Evolutionary conservation across 2,329 filamentous ascomycete genomes (phyloP).

Genomic region (Phaeosphaeriaceae sp.): DNA sequence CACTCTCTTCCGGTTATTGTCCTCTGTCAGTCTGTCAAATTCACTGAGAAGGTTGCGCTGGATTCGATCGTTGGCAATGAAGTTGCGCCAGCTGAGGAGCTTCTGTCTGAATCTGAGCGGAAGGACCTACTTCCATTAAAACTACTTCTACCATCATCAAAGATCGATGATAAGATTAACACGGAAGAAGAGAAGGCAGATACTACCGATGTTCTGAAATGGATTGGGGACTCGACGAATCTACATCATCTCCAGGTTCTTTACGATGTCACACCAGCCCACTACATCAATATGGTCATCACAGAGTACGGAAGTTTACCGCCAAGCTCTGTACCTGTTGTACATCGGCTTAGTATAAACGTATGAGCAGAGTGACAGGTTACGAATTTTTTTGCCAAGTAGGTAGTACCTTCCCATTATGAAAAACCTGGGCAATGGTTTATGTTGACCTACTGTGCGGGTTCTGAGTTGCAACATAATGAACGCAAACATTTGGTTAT

Average conservation of each 20-base stretch:
- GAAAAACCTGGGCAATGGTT: background rate
- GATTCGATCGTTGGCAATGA: conserved; percentile 96
- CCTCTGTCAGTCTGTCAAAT: conserved; percentile 94
- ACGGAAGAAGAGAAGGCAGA: conserved; percentile 26
- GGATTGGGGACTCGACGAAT: conserved; percentile 45
- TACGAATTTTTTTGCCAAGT: background rate
- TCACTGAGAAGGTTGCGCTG: conserved; percentile 85
- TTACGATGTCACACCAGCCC: conserved; percentile 89
- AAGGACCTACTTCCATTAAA: conserved; percentile 40
- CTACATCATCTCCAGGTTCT: conserved; percentile 75
- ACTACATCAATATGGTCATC: conserved; percentile 85
- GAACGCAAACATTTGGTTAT: too few species aligned
- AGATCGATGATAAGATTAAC: conserved; percentile 31
- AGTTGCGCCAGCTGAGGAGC: conserved; percentile 76
- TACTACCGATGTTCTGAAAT: conserved; percentile 43
- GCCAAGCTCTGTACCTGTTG: conserved; percentile 81
- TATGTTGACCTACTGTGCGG: background rate
- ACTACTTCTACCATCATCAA: conserved; percentile 28
- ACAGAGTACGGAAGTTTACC: conserved; percentile 90
- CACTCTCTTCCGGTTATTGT: conserved; percentile 82
- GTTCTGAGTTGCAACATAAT: too few species aligned
- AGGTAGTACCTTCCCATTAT: background rate
- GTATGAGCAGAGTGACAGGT: conserved; percentile 17
- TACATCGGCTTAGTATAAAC: conserved; percentile 63
- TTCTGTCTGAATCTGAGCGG: conserved; percentile 52